Conservation (phyloP, 2,329 filamentous ascomycete genomes). For the Trichophyton simii region DNA sequence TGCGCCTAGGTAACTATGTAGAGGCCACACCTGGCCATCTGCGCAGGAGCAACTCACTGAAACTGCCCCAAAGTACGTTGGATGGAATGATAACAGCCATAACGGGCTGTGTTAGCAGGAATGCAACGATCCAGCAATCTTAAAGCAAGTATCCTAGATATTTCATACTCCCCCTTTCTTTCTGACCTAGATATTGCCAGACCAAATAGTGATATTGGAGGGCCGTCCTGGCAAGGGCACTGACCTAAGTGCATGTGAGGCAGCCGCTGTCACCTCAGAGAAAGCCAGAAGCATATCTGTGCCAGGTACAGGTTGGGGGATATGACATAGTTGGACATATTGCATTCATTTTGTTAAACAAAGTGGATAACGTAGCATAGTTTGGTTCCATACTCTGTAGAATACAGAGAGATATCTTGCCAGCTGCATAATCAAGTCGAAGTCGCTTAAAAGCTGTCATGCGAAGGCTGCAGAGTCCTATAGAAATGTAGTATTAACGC, state of each 20-base stretch:
- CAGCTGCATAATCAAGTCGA: not conserved
- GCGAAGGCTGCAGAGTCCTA: not conserved
- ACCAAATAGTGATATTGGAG: not conserved
- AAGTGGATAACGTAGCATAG: not conserved
- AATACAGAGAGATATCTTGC: not conserved
- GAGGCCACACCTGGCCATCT: not conserved
- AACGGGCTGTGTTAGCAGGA: no score
- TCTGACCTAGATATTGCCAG: not conserved
- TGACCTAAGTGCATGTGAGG: not conserved
- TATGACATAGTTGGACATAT: not conserved
- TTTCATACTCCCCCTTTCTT: not conserved
- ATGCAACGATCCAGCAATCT: no score
- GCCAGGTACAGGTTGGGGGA: not conserved
- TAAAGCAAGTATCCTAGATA: no score
- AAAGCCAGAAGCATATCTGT: not conserved
- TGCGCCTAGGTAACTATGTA: conserved; percentile 6
- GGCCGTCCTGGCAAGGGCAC: not conserved
- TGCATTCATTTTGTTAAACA: not conserved
- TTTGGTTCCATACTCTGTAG: not conserved
- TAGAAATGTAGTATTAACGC: not conserved
- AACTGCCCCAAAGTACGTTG: no score
- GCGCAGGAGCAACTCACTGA: no score
- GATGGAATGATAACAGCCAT: no score
- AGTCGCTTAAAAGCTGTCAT: not conserved
- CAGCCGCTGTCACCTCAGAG: not conserved